These are phyloP conservation scores for Gliomastix tumulicola DNA, from an alignment of 2,329 filamentous ascomycete genomes.

Conservation along the genomic window DNA sequence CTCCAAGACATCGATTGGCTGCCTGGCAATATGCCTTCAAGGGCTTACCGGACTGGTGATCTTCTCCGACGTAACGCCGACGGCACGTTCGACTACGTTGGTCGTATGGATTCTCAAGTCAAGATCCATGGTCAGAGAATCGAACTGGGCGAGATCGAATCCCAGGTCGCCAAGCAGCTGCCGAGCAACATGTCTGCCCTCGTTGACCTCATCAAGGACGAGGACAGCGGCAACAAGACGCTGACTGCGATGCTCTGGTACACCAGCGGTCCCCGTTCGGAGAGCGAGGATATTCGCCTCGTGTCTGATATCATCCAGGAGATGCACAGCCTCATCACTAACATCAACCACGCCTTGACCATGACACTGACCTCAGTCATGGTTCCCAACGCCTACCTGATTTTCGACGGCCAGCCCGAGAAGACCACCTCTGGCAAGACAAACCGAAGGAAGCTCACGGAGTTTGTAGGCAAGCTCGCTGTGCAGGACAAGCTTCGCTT, in stretches of 20 bases:
- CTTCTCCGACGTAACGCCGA: slow-evolving; percentile 26
- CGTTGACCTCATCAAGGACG: neutral
- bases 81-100: slow-evolving; percentile 28
- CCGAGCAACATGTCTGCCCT: neutral
- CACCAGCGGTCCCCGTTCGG: neutral
- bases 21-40: neutral
- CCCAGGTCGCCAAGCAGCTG: slow-evolving; percentile 2
- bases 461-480: slow-evolving; percentile 11
- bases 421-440: slow-evolving; percentile 17
- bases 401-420: slow-evolving; percentile 13
- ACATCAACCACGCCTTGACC: neutral
- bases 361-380: slow-evolving; percentile 15
- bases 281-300: neutral
- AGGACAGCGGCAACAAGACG: neutral
- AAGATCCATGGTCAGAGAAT: slow-evolving; percentile 48
- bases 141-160: slow-evolving; percentile 26
- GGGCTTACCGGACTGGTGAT: slow-evolving; percentile 37
- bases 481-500: slow-evolving; percentile 4
- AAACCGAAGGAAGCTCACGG: slow-evolving; percentile 17
- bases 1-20: slow-evolving; percentile 13
- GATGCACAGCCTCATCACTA: neutral
- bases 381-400: slow-evolving; percentile 22
- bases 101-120: slow-evolving; percentile 46
- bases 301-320: neutral
- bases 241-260: neutral